Conservation (phyloP, 495 filamentous ascomycete genomes). For the Geoglossum glabrum region DNA sequence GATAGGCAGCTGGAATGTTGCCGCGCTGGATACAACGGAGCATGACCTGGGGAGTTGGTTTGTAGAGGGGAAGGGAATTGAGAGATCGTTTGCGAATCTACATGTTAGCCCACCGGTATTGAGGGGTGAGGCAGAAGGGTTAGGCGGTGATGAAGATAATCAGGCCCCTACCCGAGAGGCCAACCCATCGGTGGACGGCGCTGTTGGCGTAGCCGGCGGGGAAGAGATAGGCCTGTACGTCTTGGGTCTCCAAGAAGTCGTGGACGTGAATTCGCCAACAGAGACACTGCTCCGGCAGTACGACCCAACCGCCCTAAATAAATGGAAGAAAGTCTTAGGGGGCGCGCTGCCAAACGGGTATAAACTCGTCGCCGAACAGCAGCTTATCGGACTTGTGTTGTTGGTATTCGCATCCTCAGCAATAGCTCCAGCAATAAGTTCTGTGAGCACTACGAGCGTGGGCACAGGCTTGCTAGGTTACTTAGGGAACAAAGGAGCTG, state of each 20-base stretch:
- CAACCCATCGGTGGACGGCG: slow-evolving; percentile 20
- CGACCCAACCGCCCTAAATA: slow-evolving; percentile 45
- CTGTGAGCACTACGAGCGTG: slow-evolving; percentile 55
- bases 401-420: slow-evolving; percentile 66
- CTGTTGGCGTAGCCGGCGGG: slow-evolving; percentile 21
- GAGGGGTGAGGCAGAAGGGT: slow-evolving; percentile 17
- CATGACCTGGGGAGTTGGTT: slow-evolving; percentile 79
- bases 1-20: slow-evolving; percentile 90
- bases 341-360: slow-evolving; percentile 61
- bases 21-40: slow-evolving; percentile 59
- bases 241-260: slow-evolving; percentile 76
- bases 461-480: slow-evolving; percentile 83
- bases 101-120: slow-evolving; percentile 13
- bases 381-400: slow-evolving; percentile 71
- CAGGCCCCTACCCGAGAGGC: slow-evolving; percentile 15
- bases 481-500: slow-evolving; percentile 89
- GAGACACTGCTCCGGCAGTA: slow-evolving; percentile 49
- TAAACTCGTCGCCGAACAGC: slow-evolving; percentile 52
- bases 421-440: slow-evolving; percentile 47
- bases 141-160: slow-evolving; percentile 9
- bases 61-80: slow-evolving; percentile 49
- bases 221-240: slow-evolving; percentile 74
- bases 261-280: slow-evolving; percentile 54
- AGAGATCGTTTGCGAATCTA: slow-evolving; percentile 34
- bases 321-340: slow-evolving; percentile 59